Evolutionary conservation across 345 rosid genomes (phyloP), one percentile per base, ranked within the genome.

Genomic region (Noccaea bulbosa): DNA sequence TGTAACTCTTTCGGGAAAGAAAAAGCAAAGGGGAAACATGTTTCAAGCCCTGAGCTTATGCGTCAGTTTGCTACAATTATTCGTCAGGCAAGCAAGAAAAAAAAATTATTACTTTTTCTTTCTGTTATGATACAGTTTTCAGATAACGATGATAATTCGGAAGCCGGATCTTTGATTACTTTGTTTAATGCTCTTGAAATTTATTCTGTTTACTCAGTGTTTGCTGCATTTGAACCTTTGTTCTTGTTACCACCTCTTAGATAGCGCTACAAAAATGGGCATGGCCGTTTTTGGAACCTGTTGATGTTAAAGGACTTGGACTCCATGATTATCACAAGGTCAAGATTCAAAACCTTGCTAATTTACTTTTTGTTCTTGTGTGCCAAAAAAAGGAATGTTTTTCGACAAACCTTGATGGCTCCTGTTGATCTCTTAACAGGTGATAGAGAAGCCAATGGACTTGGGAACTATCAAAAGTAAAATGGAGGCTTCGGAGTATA

Each of bases 401-500:
- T 27, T 0, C 20, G 11, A 60, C 15, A 64, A 16, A 38, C 30
- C 22, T 38, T 33, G 65, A 22, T 56, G 14, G 64, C 57, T 43
- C 34, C 11, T 74, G 35, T 41, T 30, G 11, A 35, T 75, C 54
- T 2, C 64, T 48, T 73, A 12, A 71, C 81, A 89, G 96, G 79
- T 89, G 76, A 87, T 89, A 70, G 83, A 89, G 65, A 87, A 83
- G 83, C 93, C 96, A 33, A 89, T 89, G 96, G 96, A 89, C 73
- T 86, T 89, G 34, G 69, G 87, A 78, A 87, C 93, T 8, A 84
- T 89, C 15, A 85, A 86, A 72, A 84, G 51, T 22, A 84, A 83
- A 71, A 81, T 89, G 93, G 91, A 89, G 41, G 81, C 80, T 71
- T 66, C 73, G 16, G 87, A 84, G 32, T 89, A 87, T 78, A 86